A percentile compares a stretch with the other conserved stretches of the same genome.
phyloP scores from a whole-genome alignment of 768 basidiomycete species.

The Strobilomyces dryophilus region DNA sequence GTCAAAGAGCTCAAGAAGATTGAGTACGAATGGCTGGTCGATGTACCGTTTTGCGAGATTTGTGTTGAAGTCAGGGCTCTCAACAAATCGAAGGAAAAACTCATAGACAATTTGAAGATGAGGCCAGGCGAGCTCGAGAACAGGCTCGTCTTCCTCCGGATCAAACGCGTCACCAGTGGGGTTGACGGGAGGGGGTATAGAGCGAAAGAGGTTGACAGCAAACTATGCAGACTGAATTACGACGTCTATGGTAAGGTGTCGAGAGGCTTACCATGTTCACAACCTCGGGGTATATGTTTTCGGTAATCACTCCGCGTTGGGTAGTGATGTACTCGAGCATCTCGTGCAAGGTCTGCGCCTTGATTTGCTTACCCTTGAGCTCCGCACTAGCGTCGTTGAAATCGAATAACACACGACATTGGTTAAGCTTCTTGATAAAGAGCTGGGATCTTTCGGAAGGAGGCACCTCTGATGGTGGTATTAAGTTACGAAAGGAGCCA shows the following conservation, averaged over 20 bases:
- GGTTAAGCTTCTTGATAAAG: constrained; percentile 92
- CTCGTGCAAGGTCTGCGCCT: constrained; percentile 95
- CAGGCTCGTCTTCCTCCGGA: constrained; percentile 99
- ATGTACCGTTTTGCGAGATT: constrained; percentile 97
- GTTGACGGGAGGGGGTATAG: constrained; percentile 99
- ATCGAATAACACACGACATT: constrained; percentile 96
- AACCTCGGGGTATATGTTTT: constrained; percentile 97
- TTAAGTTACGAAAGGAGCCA: constrained; percentile 7
- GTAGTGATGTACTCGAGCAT: constrained; percentile 99
- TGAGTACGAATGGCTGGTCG: constrained; percentile 93
- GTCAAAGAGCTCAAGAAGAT: constrained; percentile 96
- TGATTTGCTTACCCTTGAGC: constrained; percentile 96
- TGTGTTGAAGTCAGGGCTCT: constrained; percentile 96
- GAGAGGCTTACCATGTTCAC: constrained; percentile 80
- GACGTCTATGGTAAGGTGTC: background rate
- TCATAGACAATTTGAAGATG: constrained; percentile 99
- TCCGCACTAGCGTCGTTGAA: constrained; percentile 98
- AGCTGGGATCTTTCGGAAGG: constrained; percentile 83
- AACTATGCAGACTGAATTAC: constrained; percentile 53
- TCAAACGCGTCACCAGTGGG: constrained; percentile 98
- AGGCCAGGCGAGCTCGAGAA: constrained; percentile 98
- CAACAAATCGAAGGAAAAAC: constrained; percentile 98
- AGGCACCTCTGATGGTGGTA: constrained; percentile 64
- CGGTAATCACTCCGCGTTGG: constrained; percentile 93
- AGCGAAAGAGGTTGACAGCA: constrained; percentile 96